Percentiles rank a stretch among this genome's conserved stretches.
These are phyloP conservation scores for Candida argentea DNA, from an alignment of 805 yeast genomes.

Conservation along the genomic window DNA sequence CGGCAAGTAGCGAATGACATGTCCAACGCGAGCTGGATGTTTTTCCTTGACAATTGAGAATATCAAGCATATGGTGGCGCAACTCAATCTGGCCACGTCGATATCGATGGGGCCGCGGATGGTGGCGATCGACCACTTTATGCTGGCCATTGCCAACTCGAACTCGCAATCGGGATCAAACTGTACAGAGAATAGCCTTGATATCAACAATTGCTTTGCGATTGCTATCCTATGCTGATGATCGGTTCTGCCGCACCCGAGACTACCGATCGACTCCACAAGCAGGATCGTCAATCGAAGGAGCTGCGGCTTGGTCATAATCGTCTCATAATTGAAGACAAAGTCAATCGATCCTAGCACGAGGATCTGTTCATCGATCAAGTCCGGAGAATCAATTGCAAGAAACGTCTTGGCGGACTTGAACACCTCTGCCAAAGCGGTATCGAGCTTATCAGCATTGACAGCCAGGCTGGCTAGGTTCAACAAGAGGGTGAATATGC, in stretches of 20 bases:
- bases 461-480: slow-evolving; percentile 13
- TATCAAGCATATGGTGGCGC: slow-evolving; percentile 33
- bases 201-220: slow-evolving; percentile 50
- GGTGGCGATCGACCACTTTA: slow-evolving; percentile 51
- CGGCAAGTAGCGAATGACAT: too few relatives aligned
- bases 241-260: slow-evolving; percentile 43
- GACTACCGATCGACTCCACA: slow-evolving; percentile 44
- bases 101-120: slow-evolving; percentile 41
- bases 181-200: slow-evolving; percentile 36
- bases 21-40: too few relatives aligned
- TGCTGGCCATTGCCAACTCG: slow-evolving; percentile 34
- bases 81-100: slow-evolving; percentile 56
- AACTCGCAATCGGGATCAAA: slow-evolving; percentile 18
- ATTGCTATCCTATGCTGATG: slow-evolving; percentile 39
- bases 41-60: slow-evolving; percentile 17
- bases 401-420: slow-evolving; percentile 36
- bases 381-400: slow-evolving; percentile 32
- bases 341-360: slow-evolving; percentile 52
- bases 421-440: slow-evolving; percentile 24
- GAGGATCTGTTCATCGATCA: slow-evolving; percentile 53
- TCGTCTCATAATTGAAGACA: slow-evolving; percentile 34
- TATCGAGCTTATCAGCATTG: slow-evolving; percentile 15
- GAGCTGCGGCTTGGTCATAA: slow-evolving; percentile 29
- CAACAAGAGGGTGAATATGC: slow-evolving; percentile 40
- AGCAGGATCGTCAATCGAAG: slow-evolving; percentile 34